Conservation (phyloP, 345 rosid genomes). For the Mangifera indica region DNA sequence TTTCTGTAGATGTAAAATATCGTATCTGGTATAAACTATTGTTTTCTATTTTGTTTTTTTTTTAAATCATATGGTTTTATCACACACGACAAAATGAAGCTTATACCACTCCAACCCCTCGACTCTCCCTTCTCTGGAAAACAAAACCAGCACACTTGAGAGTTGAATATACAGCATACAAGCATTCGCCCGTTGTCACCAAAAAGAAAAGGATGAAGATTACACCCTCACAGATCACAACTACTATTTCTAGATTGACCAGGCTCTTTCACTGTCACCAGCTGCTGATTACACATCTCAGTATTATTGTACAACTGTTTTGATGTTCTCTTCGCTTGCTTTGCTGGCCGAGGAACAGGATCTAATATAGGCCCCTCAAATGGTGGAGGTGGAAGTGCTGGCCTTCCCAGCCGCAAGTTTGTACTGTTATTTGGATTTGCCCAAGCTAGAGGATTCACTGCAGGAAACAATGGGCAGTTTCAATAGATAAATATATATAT, state of each 20-base stretch:
- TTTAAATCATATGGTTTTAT: neutral
- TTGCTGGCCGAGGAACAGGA: conserved; percentile 19
- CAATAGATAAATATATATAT: neutral
- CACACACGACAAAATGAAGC: conserved; percentile 15
- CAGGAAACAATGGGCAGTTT: conserved; percentile 11
- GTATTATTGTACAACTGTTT: conserved; percentile 14
- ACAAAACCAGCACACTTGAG: conserved; percentile 1
- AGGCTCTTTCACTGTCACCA: conserved; percentile 9
- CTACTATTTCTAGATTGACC: conserved; percentile 11
- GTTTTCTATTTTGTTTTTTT: too few relatives aligned
- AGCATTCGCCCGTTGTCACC: neutral
- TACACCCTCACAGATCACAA: neutral
- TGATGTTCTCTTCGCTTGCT: conserved; percentile 29
- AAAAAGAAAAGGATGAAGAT: too few relatives aligned
- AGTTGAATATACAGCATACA: neutral
- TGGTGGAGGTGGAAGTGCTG: conserved; percentile 29
- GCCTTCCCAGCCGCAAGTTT: conserved; percentile 35
- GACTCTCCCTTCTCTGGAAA: neutral
- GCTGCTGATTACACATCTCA: conserved; percentile 2
- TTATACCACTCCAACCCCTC: neutral
- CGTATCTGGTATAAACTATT: too few relatives aligned
- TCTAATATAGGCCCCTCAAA: conserved; percentile 17
- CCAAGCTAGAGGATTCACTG: conserved; percentile 53
- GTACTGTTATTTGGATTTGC: conserved; percentile 35
- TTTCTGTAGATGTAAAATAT: too few relatives aligned